Evolutionary conservation across 257 asterid genomes (phyloP), one percentile per base, ranked within the genome.

Genomic region (Leptodermis oblonga): DNA sequence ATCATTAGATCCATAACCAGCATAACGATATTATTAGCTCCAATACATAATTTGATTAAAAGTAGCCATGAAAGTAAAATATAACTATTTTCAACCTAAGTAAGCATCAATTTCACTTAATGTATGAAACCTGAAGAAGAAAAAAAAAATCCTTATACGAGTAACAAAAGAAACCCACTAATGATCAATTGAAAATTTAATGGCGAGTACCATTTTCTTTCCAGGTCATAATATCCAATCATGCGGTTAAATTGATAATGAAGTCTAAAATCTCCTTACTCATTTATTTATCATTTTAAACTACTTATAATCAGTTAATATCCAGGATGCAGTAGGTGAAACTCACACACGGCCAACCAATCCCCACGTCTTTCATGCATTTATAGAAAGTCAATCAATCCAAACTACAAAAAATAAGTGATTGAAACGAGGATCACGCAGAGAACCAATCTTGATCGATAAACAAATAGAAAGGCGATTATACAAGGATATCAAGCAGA

Each of bases 1-100:
- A 68, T 68, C 6, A 33, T 63, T 39, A 75, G 42, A 54, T 62
- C 18, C 45, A 54, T 62, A n/a, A 67, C 30, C 3, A 7, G 58
- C 6, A 17, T 70, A 30, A 31, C 18, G 67, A 42, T 58, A n/a
- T 30, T 17, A 20, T 12, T 49, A 39, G 51, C 68, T 62, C 52
- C 34, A 62, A 39, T 4, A 20, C 48, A n/a, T 11, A 30, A 67
- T 9, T 67, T 30, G 12, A 33, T 9, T 10, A 14, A 22, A 23
- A 41, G 22, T 48, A 63, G 22, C 25, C n/a, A 39, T 62, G 49
- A 1, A 61, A 62, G 49, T 62, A 37, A 36, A 61, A 20, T n/a
- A 39, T 18, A 12, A 31, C 42, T 11, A 59, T 67, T 30, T 31
- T 18, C 49, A 68, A 22, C 30, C 58, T 39, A 41, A 54, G 12